Percentiles rank a stretch among this genome's conserved stretches.
Evolutionary conservation across 2,329 filamentous ascomycete genomes (phyloP).

Genomic region (Trichothecium roseum): DNA sequence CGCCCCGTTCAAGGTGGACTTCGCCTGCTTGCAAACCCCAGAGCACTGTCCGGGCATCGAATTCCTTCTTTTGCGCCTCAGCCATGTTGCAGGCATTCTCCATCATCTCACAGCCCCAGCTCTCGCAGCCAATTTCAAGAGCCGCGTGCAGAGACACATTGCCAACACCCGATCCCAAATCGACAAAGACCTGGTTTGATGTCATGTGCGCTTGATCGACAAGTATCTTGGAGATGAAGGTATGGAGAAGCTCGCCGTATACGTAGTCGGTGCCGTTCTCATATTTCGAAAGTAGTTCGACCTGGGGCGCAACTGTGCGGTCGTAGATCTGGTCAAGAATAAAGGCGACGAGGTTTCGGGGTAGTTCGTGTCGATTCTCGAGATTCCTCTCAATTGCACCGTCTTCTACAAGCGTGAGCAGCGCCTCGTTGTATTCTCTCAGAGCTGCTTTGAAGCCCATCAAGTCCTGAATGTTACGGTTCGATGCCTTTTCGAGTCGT

Average conservation of each 20-base stretch:
- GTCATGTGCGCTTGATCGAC: conserved; percentile 64
- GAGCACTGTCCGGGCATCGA: conserved; percentile 70
- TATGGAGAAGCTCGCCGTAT: conserved; percentile 84
- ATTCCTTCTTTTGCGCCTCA: conserved; percentile 70
- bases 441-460: conserved; percentile 64
- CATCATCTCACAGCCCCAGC: conserved; percentile 97
- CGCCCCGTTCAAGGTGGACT: conserved; percentile 71
- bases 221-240: conserved; percentile 76
- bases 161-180: conserved; percentile 89
- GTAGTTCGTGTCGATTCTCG: conserved; percentile 56
- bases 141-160: conserved; percentile 94
- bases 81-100: conserved; percentile 77
- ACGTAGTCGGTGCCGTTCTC: conserved; percentile 87
- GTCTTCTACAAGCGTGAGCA: conserved; percentile 55
- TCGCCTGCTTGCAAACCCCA: conserved; percentile 79
- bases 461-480: conserved; percentile 52
- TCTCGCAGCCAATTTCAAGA: conserved; percentile 85
- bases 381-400: conserved; percentile 66
- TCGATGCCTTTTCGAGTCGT: conserved; percentile 63
- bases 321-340: conserved; percentile 85
- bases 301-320: conserved; percentile 81
- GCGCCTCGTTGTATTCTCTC: conserved; percentile 63
- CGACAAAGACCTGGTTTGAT: conserved; percentile 80
- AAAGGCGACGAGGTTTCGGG: conserved; percentile 63
- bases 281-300: conserved; percentile 75